phyloP scores from a whole-genome alignment of 768 basidiomycete genomes.

The Auricularia sp. region DNA sequence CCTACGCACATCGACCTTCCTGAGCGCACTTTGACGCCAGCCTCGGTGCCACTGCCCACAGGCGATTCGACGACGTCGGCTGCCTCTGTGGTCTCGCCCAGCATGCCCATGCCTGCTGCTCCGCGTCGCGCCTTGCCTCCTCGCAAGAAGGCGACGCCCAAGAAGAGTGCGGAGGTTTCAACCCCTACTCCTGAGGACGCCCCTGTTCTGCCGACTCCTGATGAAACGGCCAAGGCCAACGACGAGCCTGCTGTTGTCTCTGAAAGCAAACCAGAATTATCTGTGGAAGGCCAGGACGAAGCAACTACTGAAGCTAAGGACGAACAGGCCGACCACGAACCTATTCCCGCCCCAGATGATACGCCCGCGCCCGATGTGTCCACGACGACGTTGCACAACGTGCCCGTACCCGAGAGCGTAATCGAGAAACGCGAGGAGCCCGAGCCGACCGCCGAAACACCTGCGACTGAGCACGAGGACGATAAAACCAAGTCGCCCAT shows the following conservation, averaged over 20 bases:
- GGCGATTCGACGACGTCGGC: background rate
- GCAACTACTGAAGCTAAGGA: background rate
- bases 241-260: slow-evolving; percentile 9
- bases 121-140: slow-evolving; percentile 47
- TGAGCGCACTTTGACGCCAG: background rate
- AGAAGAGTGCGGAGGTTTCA: background rate
- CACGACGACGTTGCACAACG: background rate
- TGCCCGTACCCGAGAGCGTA: background rate
- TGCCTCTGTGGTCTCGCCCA: slow-evolving; percentile 8
- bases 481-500: background rate
- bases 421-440: background rate
- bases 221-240: slow-evolving; percentile 9
- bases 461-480: background rate
- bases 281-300: background rate
- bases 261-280: background rate
- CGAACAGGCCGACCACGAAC: no score
- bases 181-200: slow-evolving; percentile 11
- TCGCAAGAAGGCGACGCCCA: slow-evolving; percentile 12
- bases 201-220: slow-evolving; percentile 9
- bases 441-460: background rate
- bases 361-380: background rate
- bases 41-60: background rate
- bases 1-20: background rate
- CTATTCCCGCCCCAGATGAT: background rate
- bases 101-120: slow-evolving; percentile 63